These are phyloP conservation scores for Cutaneotrichosporon spelunceum DNA, from an alignment of 1,284 basidiomycete species.

Conservation along the genomic window DNA sequence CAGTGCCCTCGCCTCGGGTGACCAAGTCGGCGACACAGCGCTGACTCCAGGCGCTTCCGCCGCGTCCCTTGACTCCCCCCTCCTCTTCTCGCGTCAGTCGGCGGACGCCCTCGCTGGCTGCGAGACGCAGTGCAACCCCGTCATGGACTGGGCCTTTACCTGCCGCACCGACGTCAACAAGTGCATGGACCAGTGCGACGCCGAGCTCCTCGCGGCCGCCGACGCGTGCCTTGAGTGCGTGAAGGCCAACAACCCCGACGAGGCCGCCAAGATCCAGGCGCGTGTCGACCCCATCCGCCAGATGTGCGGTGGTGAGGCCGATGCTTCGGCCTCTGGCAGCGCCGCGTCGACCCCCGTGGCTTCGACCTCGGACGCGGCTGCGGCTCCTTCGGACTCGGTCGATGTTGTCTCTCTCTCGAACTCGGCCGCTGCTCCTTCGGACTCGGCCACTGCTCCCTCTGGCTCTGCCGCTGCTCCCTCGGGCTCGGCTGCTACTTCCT, in stretches of 20 bases:
- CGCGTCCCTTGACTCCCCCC: conserved; percentile 7
- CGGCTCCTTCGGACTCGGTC: background rate
- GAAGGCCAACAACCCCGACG: conserved; percentile 16
- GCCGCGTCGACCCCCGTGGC: background rate
- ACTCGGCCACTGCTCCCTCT: background rate
- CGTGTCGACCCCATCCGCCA: conserved; percentile 16
- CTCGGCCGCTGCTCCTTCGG: background rate
- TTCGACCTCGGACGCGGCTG: background rate
- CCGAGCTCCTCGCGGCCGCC: conserved; percentile 16
- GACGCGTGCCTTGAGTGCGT: conserved; percentile 20
- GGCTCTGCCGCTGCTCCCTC: background rate
- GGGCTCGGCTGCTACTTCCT: conserved; percentile 1
- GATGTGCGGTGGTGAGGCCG: conserved; percentile 19
- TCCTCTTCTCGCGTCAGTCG: conserved; percentile 13
- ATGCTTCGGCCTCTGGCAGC: conserved; percentile 6
- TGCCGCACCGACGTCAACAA: conserved; percentile 21
- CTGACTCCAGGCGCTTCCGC: conserved; percentile 16
- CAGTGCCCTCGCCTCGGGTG: no score
- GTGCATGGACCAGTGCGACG: conserved; percentile 24
- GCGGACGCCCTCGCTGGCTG: conserved; percentile 18
- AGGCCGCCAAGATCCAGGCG: conserved; percentile 5
- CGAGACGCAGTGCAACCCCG: conserved; percentile 21
- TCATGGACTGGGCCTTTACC: conserved; percentile 20
- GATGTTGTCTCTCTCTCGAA: background rate
- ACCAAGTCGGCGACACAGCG: background rate